phyloP scores from a whole-genome alignment of 2,329 filamentous ascomycete genomes.

The Aspergillus costaricaensis region DNA sequence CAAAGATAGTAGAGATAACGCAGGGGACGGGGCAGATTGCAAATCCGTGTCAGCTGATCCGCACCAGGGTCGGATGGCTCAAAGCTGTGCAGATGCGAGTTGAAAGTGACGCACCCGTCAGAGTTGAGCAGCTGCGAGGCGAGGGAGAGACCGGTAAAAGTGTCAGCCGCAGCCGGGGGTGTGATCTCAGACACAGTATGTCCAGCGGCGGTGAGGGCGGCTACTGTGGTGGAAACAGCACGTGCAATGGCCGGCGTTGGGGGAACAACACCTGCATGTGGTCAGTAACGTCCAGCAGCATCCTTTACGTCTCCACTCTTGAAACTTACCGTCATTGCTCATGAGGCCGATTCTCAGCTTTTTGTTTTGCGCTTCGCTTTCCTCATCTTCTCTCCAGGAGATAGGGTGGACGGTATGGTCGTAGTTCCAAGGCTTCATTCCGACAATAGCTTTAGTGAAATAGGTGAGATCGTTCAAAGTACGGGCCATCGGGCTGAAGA shows the following conservation, averaged over 20 bases:
- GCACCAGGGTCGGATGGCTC: constrained; percentile 81
- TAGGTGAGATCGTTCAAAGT: constrained; percentile 81
- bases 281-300: constrained; percentile 15
- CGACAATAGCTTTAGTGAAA: constrained; percentile 75
- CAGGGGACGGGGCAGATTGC: constrained; percentile 69
- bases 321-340: constrained; percentile 64
- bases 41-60: constrained; percentile 71
- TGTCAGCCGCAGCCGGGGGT: constrained; percentile 71
- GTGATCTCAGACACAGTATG: constrained; percentile 71
- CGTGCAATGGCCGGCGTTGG: constrained; percentile 81
- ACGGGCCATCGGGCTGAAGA: constrained; percentile 90
- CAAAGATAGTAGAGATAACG: constrained; percentile 88
- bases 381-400: constrained; percentile 68
- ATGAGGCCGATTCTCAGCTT: constrained; percentile 74
- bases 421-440: constrained; percentile 86
- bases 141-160: constrained; percentile 73
- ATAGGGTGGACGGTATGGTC: constrained; percentile 84
- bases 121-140: constrained; percentile 80
- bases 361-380: constrained; percentile 61
- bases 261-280: constrained; percentile 67
- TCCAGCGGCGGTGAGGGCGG: constrained; percentile 68
- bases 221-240: constrained; percentile 70
- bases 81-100: constrained; percentile 71
- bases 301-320: neutral
- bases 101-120: constrained; percentile 80